These are phyloP conservation scores for Iodosphaeria phyllophila DNA, from an alignment of 2,329 filamentous ascomycete genomes.

Conservation along the genomic window DNA sequence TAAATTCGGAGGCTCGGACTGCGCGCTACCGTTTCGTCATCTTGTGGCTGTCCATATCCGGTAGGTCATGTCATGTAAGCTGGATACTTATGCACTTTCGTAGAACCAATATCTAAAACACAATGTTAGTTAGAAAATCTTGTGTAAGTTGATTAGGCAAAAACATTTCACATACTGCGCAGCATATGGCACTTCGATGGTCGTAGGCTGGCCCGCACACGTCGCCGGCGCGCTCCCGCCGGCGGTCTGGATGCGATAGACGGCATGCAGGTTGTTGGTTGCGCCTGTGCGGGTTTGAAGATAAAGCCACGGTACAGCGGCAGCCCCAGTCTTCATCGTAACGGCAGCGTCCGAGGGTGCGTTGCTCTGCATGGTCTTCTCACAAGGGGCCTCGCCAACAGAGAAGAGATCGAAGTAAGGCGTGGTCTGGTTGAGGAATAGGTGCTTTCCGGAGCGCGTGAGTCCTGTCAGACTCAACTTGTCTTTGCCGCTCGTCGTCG, in stretches of 20 bases:
- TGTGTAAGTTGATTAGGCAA: conserved; percentile 2
- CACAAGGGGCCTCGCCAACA: conserved; percentile 40
- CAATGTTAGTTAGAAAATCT: conserved; percentile 1
- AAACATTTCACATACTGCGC: conserved; percentile 52
- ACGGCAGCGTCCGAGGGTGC: conserved; percentile 45
- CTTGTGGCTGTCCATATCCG: too few relatives aligned
- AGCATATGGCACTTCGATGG: conserved; percentile 62
- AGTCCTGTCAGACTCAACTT: conserved; percentile 38
- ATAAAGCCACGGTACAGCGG: conserved; percentile 67
- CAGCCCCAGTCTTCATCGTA: conserved; percentile 42
- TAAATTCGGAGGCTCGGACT: too few relatives aligned
- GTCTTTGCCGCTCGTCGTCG: conserved; percentile 14
- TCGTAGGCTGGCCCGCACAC: conserved; percentile 43
- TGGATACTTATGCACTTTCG: too few relatives aligned
- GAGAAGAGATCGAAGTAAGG: conserved; percentile 69
- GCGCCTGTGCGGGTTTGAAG: conserved; percentile 35
- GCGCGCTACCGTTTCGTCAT: too few relatives aligned
- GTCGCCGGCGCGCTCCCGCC: conserved; percentile 60
- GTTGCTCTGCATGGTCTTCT: conserved; percentile 37
- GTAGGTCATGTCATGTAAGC: too few relatives aligned
- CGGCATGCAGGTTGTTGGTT: conserved; percentile 48
- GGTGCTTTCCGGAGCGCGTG: conserved; percentile 58
- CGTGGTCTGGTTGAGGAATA: conserved; percentile 51
- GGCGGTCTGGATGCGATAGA: conserved; percentile 72
- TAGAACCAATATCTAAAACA: conserved; percentile 13